These are phyloP conservation scores for Thermomucor indicae-seudaticae DNA, from an alignment of 371 early-diverging fungal genomes.

Conservation along the genomic window DNA sequence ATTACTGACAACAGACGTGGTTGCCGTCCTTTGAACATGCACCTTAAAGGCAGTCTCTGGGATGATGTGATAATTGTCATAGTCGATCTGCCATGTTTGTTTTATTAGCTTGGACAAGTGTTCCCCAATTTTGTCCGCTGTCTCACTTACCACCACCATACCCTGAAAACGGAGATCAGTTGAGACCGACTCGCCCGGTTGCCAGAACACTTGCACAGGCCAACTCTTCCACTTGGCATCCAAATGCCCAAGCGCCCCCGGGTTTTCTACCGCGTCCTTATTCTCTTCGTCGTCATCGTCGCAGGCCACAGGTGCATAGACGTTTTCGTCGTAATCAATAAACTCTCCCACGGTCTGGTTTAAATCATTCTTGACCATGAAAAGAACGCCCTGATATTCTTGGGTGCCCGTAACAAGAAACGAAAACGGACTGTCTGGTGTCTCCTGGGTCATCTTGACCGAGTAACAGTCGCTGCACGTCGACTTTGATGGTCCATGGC, in stretches of 20 bases:
- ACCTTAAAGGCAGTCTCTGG: slow-evolving; percentile 33
- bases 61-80: slow-evolving; percentile 40
- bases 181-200: slow-evolving; percentile 7
- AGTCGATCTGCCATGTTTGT: slow-evolving; percentile 49
- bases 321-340: slow-evolving; percentile 21
- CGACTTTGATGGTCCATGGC: slow-evolving; percentile 44
- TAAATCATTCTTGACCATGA: slow-evolving; percentile 32
- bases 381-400: slow-evolving; percentile 35
- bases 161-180: slow-evolving; percentile 27
- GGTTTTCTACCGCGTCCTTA: slow-evolving; percentile 11
- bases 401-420: slow-evolving; percentile 23
- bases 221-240: slow-evolving; percentile 33
- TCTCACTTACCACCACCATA: slow-evolving; percentile 44
- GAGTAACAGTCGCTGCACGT: slow-evolving; percentile 36
- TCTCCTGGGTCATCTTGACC: slow-evolving; percentile 9
- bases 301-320: slow-evolving; percentile 38
- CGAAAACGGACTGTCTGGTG: slow-evolving; percentile 3
- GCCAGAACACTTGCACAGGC: slow-evolving; percentile 38
- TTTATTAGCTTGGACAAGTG: background rate
- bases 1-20: background rate
- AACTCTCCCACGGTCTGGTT: slow-evolving; percentile 40
- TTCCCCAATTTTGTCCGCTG: background rate
- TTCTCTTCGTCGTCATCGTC: slow-evolving; percentile 36
- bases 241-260: slow-evolving; percentile 36
- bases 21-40: slow-evolving; percentile 8